Conservation (phyloP, 163 green algal species). For the Picocystis sp. region DNA sequence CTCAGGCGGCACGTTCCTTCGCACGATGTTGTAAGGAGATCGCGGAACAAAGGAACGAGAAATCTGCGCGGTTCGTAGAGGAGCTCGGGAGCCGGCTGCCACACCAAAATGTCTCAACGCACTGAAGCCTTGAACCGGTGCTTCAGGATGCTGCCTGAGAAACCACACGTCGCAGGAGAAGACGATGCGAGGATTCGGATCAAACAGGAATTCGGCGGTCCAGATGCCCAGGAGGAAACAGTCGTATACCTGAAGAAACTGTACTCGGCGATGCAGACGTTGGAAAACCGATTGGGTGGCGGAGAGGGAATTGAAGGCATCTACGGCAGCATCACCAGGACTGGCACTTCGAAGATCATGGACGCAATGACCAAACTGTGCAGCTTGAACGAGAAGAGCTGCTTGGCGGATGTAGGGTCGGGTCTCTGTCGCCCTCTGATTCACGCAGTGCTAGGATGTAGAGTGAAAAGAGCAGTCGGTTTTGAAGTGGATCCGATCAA, state of each 20-base stretch:
- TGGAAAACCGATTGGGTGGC: conserved; percentile 66
- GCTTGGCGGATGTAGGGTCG: conserved; percentile 67
- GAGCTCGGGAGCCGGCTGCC: too few species aligned
- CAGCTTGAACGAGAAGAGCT: conserved; percentile 33
- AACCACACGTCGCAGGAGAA: too few species aligned
- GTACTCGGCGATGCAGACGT: conserved; percentile 5
- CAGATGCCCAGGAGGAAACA: too few species aligned
- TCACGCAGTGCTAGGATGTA: conserved; percentile 49
- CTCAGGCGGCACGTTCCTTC: too few species aligned
- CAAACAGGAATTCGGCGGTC: too few species aligned
- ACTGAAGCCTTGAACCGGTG: too few species aligned
- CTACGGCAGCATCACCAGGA: conserved; percentile 66
- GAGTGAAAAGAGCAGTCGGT: conserved; percentile 33
- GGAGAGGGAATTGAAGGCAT: conserved; percentile 80
- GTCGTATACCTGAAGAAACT: not conserved
- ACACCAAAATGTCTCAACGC: too few species aligned
- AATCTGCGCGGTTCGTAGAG: too few species aligned
- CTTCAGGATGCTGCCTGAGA: too few species aligned
- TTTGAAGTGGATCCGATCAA: conserved; percentile 82
- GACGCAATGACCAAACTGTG: conserved; percentile 38
- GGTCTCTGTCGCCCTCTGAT: conserved; percentile 56
- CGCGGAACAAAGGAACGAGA: too few species aligned
- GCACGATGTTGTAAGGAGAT: too few species aligned
- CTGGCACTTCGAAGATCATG: conserved; percentile 60
- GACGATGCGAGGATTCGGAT: too few species aligned